Conservation (phyloP, 495 filamentous ascomycete species). For the Talaromyces proteolyticus region DNA sequence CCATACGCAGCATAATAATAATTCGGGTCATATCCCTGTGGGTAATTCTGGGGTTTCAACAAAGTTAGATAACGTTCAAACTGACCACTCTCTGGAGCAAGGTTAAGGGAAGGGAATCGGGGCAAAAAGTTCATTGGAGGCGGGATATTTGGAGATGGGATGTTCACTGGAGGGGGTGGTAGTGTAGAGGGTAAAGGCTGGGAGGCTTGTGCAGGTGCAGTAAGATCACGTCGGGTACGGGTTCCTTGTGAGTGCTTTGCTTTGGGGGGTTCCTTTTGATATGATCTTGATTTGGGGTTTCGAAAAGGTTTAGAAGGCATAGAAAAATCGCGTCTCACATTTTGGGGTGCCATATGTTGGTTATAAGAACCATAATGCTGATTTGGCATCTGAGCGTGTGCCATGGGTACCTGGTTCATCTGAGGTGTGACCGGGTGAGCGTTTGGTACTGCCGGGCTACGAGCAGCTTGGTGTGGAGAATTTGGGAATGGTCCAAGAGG, state of each 20-base stretch:
- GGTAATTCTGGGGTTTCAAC: conserved; percentile 45
- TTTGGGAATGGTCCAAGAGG: conserved; percentile 53
- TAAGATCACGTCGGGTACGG: conserved; percentile 9
- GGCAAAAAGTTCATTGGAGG: conserved; percentile 1
- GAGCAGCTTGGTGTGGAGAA: conserved; percentile 59
- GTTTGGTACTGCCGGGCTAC: conserved; percentile 67
- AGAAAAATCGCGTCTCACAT: conserved; percentile 56
- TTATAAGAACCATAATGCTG: conserved; percentile 55
- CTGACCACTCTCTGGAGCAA: conserved; percentile 62
- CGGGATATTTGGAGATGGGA: not conserved
- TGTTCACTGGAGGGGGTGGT: not conserved
- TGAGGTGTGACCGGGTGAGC: conserved; percentile 66
- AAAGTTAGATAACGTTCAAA: conserved; percentile 73
- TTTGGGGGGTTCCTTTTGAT: conserved; percentile 19
- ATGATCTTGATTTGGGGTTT: conserved; percentile 14
- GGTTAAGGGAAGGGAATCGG: conserved; percentile 37
- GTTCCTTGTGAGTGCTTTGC: conserved; percentile 18
- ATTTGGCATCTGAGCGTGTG: conserved; percentile 46
- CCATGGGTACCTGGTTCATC: conserved; percentile 56
- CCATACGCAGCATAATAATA: conserved; percentile 41
- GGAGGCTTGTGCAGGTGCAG: not conserved
- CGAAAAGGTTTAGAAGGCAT: conserved; percentile 28
- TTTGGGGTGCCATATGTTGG: conserved; percentile 53
- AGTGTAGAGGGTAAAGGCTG: conserved; percentile 1
- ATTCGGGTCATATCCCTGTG: conserved; percentile 40